A percentile compares a stretch with the other conserved stretches of the same genome.
Conservation (phyloP, 164 flowering plant species). For the Protea cynaroides region DNA sequence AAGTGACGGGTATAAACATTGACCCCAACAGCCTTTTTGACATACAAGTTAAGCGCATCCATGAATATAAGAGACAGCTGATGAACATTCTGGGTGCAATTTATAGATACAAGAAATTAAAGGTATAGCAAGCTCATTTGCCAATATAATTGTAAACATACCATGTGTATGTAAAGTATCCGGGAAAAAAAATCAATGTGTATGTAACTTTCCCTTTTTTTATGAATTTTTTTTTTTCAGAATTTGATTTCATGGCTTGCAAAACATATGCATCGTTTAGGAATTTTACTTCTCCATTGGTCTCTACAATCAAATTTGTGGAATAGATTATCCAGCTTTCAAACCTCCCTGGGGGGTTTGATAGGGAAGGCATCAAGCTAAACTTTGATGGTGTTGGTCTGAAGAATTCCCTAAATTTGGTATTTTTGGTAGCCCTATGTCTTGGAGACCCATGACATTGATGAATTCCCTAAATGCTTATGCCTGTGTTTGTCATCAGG, state of each 20-base stretch:
- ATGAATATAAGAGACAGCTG: conserved; percentile 94
- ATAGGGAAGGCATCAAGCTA: no score
- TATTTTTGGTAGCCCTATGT: no score
- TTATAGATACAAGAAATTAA: conserved; percentile 88
- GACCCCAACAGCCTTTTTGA: conserved; percentile 89
- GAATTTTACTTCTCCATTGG: no score
- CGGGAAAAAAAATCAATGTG: no score
- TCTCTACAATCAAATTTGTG: no score
- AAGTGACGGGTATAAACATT: conserved; percentile 69
- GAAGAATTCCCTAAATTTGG: no score
- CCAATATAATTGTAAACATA: background rate
- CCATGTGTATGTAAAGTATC: background rate
- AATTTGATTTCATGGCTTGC: background rate
- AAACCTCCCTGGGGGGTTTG: no score
- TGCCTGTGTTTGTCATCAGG: no score
- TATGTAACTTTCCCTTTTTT: background rate
- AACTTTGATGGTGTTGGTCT: no score
- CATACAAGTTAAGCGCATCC: conserved; percentile 97
- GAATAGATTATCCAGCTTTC: no score
- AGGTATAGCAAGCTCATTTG: conserved; percentile 43
- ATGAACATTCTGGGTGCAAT: conserved; percentile 79
- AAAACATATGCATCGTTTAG: background rate
- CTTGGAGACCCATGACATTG: no score
- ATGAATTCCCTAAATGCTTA: no score
- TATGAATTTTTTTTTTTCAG: background rate